These are phyloP conservation scores for Candida tropicalis DNA, from an alignment of 1,139 yeast species.

Conservation along the genomic window DNA sequence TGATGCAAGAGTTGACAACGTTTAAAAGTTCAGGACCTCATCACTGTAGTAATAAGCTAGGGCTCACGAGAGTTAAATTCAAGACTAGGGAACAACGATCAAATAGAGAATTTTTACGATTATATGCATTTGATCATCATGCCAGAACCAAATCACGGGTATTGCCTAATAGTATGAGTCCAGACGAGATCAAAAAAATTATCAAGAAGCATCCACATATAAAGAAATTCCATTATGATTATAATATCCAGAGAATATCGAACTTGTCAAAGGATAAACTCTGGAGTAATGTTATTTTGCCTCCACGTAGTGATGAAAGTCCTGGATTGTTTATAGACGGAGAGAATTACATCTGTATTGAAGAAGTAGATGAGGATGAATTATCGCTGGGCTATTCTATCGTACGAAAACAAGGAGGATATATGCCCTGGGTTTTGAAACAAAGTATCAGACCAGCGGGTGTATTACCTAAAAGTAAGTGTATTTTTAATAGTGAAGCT, in stretches of 20 bases:
- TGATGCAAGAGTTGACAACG: slow-evolving; percentile 15
- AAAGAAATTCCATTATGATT: slow-evolving; percentile 28
- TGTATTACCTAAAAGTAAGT: slow-evolving; percentile 24
- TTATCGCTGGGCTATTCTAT: slow-evolving; percentile 9
- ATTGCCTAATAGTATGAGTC: slow-evolving; percentile 13
- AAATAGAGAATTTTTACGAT: slow-evolving; percentile 45
- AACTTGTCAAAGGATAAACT: slow-evolving; percentile 45
- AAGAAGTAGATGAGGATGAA: slow-evolving; percentile 15
- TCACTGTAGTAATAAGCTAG: background rate
- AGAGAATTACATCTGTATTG: slow-evolving; percentile 24
- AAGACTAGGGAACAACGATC: slow-evolving; percentile 50
- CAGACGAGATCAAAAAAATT: slow-evolving; percentile 13
- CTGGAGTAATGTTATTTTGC: slow-evolving; percentile 51
- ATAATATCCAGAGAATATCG: slow-evolving; percentile 37
- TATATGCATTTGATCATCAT: slow-evolving; percentile 49
- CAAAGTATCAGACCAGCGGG: slow-evolving; percentile 41
- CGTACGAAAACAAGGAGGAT: slow-evolving; percentile 28
- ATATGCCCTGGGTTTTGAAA: slow-evolving; percentile 43
- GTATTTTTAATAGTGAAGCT: slow-evolving; percentile 33
- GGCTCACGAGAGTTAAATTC: slow-evolving; percentile 14
- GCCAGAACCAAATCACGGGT: slow-evolving; percentile 27
- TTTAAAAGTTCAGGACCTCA: slow-evolving; percentile 7
- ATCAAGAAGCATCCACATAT: slow-evolving; percentile 23
- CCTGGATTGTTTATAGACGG: slow-evolving; percentile 30
- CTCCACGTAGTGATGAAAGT: slow-evolving; percentile 45